phyloP scores from a whole-genome alignment of 768 basidiomycete genomes.

The Rhodosporidiobolus sp. region DNA sequence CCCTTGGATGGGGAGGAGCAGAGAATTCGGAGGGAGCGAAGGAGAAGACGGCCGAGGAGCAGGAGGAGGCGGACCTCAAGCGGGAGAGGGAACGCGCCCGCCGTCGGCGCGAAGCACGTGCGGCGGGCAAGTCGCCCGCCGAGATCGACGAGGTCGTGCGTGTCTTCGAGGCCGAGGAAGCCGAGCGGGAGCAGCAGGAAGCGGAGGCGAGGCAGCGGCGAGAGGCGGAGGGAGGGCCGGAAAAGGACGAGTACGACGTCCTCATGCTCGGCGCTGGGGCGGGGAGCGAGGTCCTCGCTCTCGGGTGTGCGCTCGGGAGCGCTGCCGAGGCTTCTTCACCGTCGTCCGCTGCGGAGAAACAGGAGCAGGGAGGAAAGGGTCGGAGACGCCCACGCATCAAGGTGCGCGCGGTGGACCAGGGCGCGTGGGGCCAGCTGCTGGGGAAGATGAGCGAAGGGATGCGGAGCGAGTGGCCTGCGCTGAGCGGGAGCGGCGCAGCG shows the following conservation, averaged over 20 bases:
- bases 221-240: background rate
- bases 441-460: slow-evolving; percentile 1
- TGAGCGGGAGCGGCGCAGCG: background rate
- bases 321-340: background rate
- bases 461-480: background rate
- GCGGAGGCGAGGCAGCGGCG: background rate
- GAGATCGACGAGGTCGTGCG: slow-evolving; percentile 5
- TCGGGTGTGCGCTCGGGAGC: slow-evolving; percentile 24
- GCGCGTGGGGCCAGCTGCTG: slow-evolving; percentile 10
- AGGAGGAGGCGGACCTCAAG: slow-evolving; percentile 2
- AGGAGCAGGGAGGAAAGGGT: too few species aligned
- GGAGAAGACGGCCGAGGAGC: background rate
- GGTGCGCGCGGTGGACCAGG: slow-evolving; percentile 33
- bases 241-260: background rate
- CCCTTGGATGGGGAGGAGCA: slow-evolving; percentile 3
- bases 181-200: background rate
- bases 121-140: background rate
- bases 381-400: background rate
- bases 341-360: too few species aligned
- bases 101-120: background rate
- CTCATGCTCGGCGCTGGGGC: slow-evolving; percentile 41
- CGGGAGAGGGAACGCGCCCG: background rate
- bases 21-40: too few species aligned
- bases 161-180: background rate
- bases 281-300: slow-evolving; percentile 40